Conservation (phyloP, 345 rosid genomes). For the Linum usitatissimum region DNA sequence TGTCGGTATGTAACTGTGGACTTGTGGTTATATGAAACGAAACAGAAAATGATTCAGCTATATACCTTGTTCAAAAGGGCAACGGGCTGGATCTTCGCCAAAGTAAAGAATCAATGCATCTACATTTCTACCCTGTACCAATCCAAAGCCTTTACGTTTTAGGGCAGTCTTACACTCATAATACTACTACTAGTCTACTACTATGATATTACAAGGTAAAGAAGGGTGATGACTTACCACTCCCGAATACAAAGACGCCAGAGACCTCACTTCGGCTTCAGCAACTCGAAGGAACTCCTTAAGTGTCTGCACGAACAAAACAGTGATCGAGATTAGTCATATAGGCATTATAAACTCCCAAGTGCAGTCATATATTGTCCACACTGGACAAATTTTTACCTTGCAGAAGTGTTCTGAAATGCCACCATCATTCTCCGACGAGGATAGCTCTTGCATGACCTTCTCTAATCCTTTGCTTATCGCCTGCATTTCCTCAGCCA, state of each 20-base stretch:
- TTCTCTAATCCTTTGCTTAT: slow-evolving; percentile 93
- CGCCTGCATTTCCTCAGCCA: slow-evolving; percentile 99
- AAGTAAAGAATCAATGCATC: slow-evolving; percentile 85
- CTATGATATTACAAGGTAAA: background rate
- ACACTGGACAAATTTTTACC: slow-evolving; percentile 25
- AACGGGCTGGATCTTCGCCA: slow-evolving; percentile 94
- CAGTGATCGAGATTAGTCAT: background rate
- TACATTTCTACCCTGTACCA: slow-evolving; percentile 60
- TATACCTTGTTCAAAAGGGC: slow-evolving; percentile 86
- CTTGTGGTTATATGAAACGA: background rate
- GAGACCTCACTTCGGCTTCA: slow-evolving; percentile 72
- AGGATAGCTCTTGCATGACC: slow-evolving; percentile 70
- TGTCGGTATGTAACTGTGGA: background rate
- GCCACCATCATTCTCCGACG: slow-evolving; percentile 79
- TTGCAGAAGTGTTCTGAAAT: slow-evolving; percentile 51
- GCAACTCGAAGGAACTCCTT: slow-evolving; percentile 73
- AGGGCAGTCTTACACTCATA: slow-evolving; percentile 3
- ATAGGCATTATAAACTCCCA: background rate
- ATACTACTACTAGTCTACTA: background rate
- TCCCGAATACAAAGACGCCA: slow-evolving; percentile 69
- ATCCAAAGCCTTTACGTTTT: slow-evolving; percentile 1
- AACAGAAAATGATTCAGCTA: background rate
- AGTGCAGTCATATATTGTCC: background rate
- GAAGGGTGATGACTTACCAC: slow-evolving; percentile 46
- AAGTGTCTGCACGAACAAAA: slow-evolving; percentile 30